phyloP scores from a whole-genome alignment of 169 alveolate species.

The Eimeria acervulina region DNA sequence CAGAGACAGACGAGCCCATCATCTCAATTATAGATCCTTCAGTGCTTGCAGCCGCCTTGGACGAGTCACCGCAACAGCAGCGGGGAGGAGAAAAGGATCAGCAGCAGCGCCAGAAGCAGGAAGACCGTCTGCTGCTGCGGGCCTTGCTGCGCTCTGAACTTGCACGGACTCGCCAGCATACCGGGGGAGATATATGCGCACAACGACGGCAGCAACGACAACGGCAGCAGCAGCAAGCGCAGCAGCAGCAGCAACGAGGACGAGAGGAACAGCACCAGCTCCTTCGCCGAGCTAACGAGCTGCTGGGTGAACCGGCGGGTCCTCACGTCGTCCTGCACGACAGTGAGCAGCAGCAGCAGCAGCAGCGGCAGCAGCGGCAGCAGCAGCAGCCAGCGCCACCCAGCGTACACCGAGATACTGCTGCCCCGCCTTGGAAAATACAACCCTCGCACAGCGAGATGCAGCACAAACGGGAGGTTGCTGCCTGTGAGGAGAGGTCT shows the following conservation, averaged over 20 bases:
- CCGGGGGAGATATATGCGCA: not conserved
- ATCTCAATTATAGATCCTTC: constrained; percentile 7
- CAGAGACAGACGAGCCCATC: constrained; percentile 43
- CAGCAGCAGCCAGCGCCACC: constrained; percentile 12
- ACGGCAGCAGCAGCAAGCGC: constrained; percentile 31
- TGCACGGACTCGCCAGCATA: not conserved
- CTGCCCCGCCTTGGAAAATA: not conserved
- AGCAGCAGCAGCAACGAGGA: not conserved
- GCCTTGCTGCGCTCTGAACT: constrained; percentile 18
- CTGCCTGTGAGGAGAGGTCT: not conserved
- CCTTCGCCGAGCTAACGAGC: not conserved
- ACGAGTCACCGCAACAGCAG: constrained; percentile 27
- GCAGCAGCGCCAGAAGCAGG: constrained; percentile 25
- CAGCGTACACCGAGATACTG: not conserved
- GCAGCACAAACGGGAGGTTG: not conserved
- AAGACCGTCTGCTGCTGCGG: constrained; percentile 6
- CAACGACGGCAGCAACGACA: not conserved
- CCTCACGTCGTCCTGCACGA: not conserved
- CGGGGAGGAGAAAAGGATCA: not conserved
- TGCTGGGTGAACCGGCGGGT: not conserved
- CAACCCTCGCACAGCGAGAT: not conserved
- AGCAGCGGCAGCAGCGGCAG: constrained; percentile 44
- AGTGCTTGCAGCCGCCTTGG: not conserved
- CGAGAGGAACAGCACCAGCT: not conserved
- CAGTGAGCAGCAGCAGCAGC: constrained; percentile 10